Evolutionary conservation across 2,329 filamentous ascomycete species (phyloP), one percentile per base, ranked within the genome.

Genomic region (Lecanoromycetidae sp.): DNA sequence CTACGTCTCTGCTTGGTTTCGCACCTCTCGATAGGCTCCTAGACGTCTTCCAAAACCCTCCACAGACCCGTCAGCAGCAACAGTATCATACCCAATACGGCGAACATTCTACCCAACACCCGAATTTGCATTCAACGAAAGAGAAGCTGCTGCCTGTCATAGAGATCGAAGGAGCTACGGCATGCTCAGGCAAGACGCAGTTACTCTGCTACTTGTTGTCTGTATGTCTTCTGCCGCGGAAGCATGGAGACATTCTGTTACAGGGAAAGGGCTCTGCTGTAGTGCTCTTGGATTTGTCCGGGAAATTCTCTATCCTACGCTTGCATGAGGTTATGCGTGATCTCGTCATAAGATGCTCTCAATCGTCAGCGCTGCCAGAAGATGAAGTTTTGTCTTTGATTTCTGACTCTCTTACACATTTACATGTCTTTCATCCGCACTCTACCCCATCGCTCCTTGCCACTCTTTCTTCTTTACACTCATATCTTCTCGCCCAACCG

Each of bases 381-480:
- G 29, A 34, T 52, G 48, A 49, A 9, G 33, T 59, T 2, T 56
- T 57, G 25, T 44, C 52, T 8, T 52, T 67, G 1, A 48, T 76
- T 12, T 50, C 54, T n/a, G 54, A 54, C 19, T 61, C 66, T 3
- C 62, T 82, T 0, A 56, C 62, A 23, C 76, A 81, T 55, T 59
- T 81, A 30, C 77, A 80, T 57, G 64, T 81, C 51, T 74, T 79
- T 61, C 69, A 63, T 2, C 75, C 76, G 0, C 66, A 71, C 36
- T 72, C 72, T 1, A 72, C 73, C 20, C 38, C 61, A 2, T 65
- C 70, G 2, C 60, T 79, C 0, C 60, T 78, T 2, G 58, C 68
- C 5, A 75, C 74, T 0, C 56, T 81, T 1, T 52, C 60, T 2
- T 52, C 55, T 0, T 57, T 81, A 0, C 66, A 69, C 13, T 35